phyloP scores from a whole-genome alignment of 225 moss, liverwort and hornwort species.

The Anthoceros angustus region DNA sequence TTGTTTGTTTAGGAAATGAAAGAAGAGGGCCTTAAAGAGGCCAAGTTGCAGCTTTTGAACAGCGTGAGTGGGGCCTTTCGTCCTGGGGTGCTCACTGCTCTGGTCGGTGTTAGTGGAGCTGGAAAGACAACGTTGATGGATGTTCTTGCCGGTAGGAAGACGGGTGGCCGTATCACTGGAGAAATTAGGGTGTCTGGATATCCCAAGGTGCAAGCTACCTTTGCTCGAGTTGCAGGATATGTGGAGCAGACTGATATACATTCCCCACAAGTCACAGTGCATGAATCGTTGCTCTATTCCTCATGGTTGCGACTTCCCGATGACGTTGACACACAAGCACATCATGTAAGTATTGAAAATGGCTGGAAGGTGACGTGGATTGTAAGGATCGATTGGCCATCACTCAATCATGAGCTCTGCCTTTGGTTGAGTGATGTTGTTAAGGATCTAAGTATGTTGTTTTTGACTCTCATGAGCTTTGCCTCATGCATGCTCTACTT shows the following conservation, averaged over 20 bases:
- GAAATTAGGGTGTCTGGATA: background rate
- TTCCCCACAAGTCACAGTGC: too few relatives aligned
- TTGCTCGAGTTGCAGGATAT: background rate
- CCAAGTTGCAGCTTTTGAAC: background rate
- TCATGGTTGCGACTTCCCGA: too few relatives aligned
- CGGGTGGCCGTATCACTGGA: background rate
- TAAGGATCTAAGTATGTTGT: background rate
- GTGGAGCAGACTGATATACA: background rate
- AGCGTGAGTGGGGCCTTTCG: background rate
- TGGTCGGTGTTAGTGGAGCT: conserved; percentile 1
- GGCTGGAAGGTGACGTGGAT: background rate
- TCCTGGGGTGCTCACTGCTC: background rate
- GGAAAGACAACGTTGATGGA: conserved; percentile 1
- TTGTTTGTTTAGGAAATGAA: too few relatives aligned
- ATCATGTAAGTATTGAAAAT: background rate
- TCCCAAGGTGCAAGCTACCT: background rate
- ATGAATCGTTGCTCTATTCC: too few relatives aligned
- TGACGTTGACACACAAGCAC: too few relatives aligned
- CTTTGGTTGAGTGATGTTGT: too few relatives aligned
- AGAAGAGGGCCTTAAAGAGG: too few relatives aligned
- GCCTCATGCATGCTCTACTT: background rate
- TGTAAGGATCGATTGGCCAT: too few relatives aligned
- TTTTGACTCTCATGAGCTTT: too few relatives aligned
- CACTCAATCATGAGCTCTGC: too few relatives aligned
- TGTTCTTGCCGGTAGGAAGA: background rate